phyloP scores from a whole-genome alignment of 164 flowering plant species.

The Platanus orientalis region DNA sequence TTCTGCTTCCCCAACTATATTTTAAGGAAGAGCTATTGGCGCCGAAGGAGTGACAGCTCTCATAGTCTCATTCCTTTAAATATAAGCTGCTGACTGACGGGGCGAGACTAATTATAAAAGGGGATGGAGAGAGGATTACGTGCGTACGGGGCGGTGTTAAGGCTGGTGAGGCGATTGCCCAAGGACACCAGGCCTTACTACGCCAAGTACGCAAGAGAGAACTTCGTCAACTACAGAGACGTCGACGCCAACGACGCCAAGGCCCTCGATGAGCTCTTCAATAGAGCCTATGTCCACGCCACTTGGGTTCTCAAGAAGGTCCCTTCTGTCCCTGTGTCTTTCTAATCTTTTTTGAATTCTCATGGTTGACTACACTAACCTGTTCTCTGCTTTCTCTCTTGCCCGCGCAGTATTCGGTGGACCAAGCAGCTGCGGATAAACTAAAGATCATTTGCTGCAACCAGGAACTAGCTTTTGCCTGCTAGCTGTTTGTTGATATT shows the following conservation, averaged over 20 bases:
- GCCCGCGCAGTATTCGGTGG: not conserved
- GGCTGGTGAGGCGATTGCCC: constrained; percentile 64
- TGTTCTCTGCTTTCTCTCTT: not conserved
- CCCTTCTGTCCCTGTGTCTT: not conserved
- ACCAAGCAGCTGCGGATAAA: not conserved
- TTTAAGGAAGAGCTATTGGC: too few species aligned
- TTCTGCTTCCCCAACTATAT: too few species aligned
- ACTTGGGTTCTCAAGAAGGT: constrained; percentile 79
- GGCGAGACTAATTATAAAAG: too few species aligned
- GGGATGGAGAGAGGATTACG: constrained; percentile 52
- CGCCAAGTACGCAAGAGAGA: constrained; percentile 72
- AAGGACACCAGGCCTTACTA: constrained; percentile 66
- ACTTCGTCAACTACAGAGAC: constrained; percentile 77
- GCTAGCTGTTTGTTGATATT: not conserved
- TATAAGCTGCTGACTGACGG: too few species aligned
- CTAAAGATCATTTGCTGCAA: not conserved
- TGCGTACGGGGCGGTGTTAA: constrained; percentile 55
- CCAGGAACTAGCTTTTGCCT: not conserved
- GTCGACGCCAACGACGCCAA: constrained; percentile 40
- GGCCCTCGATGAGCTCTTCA: constrained; percentile 53
- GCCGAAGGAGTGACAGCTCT: too few species aligned
- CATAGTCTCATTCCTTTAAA: too few species aligned
- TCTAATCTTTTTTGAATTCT: not conserved
- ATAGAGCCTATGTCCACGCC: constrained; percentile 37
- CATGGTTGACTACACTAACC: not conserved